Evolutionary conservation across 139 green algal species (phyloP).

Genomic region (Picochlorum sp.): DNA sequence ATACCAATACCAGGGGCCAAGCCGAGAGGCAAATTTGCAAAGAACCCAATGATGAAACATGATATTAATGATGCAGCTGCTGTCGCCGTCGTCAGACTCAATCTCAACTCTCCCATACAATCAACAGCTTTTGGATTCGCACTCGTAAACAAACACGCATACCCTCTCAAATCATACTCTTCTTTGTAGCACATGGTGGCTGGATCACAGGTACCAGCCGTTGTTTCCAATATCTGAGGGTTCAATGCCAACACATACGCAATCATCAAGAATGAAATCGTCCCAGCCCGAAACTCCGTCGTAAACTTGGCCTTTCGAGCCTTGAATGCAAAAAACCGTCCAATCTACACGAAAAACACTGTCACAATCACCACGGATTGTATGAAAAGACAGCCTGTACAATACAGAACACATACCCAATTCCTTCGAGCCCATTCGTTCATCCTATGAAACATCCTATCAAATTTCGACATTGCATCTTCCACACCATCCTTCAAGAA

Average conservation of each 20-base stretch:
- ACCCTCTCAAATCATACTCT: slow-evolving; percentile 3
- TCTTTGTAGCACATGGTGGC: slow-evolving; percentile 28
- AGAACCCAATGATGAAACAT: slow-evolving; percentile 60
- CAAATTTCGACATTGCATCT: too few relatives aligned
- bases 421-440: background rate
- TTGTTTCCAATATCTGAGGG: slow-evolving; percentile 50
- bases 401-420: background rate
- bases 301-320: slow-evolving; percentile 43
- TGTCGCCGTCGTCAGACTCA: slow-evolving; percentile 59
- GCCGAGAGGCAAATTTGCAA: slow-evolving; percentile 67
- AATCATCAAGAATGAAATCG: slow-evolving; percentile 73
- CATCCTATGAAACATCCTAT: background rate
- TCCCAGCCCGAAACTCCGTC: slow-evolving; percentile 56
- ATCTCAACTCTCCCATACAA: slow-evolving; percentile 24
- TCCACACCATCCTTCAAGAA: too few relatives aligned
- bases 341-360: slow-evolving; percentile 33
- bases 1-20: slow-evolving; percentile 64
- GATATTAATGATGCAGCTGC: slow-evolving; percentile 50
- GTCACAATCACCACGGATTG: background rate
- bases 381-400: too few relatives aligned
- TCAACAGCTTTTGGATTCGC: slow-evolving; percentile 5
- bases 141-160: slow-evolving; percentile 15
- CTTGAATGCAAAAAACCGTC: slow-evolving; percentile 48
- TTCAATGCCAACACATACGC: slow-evolving; percentile 73
- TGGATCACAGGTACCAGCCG: slow-evolving; percentile 52